A percentile compares a stretch with the other conserved stretches of the same genome.
Conservation (phyloP, 2,329 filamentous ascomycete genomes). For the Colletotrichum tofieldiae region DNA sequence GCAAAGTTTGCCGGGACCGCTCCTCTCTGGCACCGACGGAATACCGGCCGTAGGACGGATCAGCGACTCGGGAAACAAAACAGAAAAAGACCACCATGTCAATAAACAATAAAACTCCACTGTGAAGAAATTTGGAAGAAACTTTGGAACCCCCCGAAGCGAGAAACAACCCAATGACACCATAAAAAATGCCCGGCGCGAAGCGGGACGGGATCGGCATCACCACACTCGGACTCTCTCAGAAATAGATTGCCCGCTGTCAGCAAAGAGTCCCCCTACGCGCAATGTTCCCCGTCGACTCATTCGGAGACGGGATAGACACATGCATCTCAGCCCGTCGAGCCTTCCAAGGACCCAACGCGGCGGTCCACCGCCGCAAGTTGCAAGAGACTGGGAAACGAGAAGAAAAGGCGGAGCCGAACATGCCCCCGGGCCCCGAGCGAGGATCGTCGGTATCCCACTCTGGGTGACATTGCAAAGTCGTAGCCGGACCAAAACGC, state of each 20-base stretch:
- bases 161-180: too few relatives aligned
- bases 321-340: too few relatives aligned
- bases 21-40: too few relatives aligned
- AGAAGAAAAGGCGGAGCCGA: too few relatives aligned
- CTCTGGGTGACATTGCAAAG: not conserved
- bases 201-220: not conserved
- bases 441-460: not conserved
- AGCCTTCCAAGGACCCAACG: too few relatives aligned
- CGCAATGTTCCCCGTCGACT: not conserved
- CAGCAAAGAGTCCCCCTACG: not conserved
- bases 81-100: not conserved
- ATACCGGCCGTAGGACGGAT: not conserved
- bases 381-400: too few relatives aligned
- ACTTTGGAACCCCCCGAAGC: not conserved
- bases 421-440: not conserved
- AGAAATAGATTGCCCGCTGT: not conserved
- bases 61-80: not conserved
- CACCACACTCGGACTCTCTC: not conserved
- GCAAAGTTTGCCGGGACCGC: not conserved
- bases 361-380: too few relatives aligned
- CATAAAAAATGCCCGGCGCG: not conserved
- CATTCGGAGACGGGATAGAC: not conserved
- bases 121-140: not conserved
- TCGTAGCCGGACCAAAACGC: not conserved
- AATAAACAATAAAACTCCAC: not conserved